These are phyloP conservation scores for Tuctoria greenei DNA, from an alignment of 176 grass and related monocot genomes.

Conservation along the genomic window DNA sequence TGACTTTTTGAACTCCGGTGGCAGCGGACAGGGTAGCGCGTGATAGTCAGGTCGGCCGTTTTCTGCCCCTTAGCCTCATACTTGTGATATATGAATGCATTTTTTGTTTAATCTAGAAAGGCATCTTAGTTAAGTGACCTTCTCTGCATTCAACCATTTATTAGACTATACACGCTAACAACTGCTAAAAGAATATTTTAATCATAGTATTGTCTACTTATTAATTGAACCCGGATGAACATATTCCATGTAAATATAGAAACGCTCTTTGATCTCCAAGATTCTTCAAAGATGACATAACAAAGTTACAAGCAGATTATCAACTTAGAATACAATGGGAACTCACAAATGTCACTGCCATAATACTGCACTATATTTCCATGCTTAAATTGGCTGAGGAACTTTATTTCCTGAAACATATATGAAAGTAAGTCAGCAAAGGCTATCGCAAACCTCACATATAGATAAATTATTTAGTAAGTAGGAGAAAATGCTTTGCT, in stretches of 20 bases:
- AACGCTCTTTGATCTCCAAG: slow-evolving; percentile 62
- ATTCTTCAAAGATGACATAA: slow-evolving; percentile 28
- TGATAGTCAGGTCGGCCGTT: too few relatives aligned
- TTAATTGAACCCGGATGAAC: slow-evolving; percentile 97
- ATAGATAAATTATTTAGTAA: slow-evolving; percentile 13
- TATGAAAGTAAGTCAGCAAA: slow-evolving; percentile 38
- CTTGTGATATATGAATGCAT: too few relatives aligned
- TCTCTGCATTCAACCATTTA: too few relatives aligned
- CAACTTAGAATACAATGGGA: slow-evolving; percentile 23
- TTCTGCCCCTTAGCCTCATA: too few relatives aligned
- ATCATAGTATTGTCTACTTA: too few relatives aligned
- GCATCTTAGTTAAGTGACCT: too few relatives aligned
- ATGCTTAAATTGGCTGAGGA: slow-evolving; percentile 94
- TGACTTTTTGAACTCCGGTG: too few relatives aligned
- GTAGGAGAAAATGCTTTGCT: slow-evolving; percentile 14
- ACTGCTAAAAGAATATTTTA: too few relatives aligned
- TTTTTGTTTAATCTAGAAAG: too few relatives aligned
- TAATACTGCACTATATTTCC: slow-evolving; percentile 96
- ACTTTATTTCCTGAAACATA: slow-evolving; percentile 88
- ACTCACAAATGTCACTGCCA: slow-evolving; percentile 85
- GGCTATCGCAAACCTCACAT: slow-evolving; percentile 5
- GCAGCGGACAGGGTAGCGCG: too few relatives aligned
- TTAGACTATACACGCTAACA: too few relatives aligned
- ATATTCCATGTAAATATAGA: slow-evolving; percentile 97
- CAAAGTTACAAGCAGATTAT: neutral